A percentile compares a stretch with the other conserved stretches of the same genome.
phyloP scores from a whole-genome alignment of 163 green algal genomes.

The Prototheca wickerhamii region DNA sequence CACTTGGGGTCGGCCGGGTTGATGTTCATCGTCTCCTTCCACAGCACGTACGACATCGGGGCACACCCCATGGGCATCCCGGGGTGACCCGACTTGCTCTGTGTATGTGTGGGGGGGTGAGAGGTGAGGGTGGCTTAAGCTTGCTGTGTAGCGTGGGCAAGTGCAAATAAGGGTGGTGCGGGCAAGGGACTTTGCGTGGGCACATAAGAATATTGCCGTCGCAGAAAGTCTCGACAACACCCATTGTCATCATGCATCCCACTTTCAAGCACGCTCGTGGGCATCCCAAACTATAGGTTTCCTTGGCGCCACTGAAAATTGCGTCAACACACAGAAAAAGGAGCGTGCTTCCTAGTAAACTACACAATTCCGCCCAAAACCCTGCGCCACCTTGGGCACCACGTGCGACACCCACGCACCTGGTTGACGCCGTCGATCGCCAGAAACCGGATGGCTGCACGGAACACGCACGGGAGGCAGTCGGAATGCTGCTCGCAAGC shows the following conservation, averaged over 20 bases:
- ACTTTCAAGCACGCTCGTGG: not conserved
- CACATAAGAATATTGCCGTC: not conserved
- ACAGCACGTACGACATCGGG: conserved; percentile 86
- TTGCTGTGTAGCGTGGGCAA: not conserved
- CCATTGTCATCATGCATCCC: not conserved
- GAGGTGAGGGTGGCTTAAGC: too few relatives aligned
- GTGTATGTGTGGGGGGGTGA: not conserved
- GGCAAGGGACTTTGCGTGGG: not conserved
- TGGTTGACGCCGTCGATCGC: conserved; percentile 98
- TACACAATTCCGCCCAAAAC: too few relatives aligned
- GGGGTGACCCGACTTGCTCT: conserved; percentile 96
- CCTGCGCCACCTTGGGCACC: too few relatives aligned
- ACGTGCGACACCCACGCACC: conserved; percentile 9
- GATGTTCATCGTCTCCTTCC: conserved; percentile 85
- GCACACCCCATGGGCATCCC: conserved; percentile 96
- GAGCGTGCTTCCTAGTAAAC: too few relatives aligned
- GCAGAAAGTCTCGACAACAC: not conserved
- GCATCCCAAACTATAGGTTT: not conserved
- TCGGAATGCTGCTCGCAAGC: not conserved
- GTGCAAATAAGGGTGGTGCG: not conserved
- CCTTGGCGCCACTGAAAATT: not conserved
- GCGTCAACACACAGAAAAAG: not conserved
- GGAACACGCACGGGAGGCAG: not conserved
- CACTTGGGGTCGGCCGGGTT: conserved; percentile 91
- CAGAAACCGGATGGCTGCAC: conserved; percentile 84